A percentile compares a stretch with the other conserved stretches of the same genome.
phyloP scores from a whole-genome alignment of 108 stramenopile species.

The Nitzschia sp. region DNA sequence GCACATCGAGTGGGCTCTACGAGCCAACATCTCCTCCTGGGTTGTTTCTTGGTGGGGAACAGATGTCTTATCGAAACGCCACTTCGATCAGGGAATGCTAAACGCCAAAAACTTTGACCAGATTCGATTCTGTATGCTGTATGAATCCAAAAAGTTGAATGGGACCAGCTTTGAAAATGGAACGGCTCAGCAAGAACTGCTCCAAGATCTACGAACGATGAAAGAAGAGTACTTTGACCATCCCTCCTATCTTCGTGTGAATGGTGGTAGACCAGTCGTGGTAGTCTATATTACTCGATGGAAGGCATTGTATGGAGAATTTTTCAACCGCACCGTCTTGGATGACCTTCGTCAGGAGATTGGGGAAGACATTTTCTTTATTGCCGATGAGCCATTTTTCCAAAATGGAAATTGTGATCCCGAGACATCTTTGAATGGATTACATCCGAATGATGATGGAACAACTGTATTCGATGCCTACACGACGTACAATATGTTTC shows the following conservation, averaged over 20 bases:
- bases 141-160: slow-evolving; percentile 22
- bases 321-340: slow-evolving; percentile 10
- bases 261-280: slow-evolving; percentile 38
- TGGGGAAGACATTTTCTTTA: slow-evolving; percentile 27
- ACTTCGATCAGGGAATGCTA: slow-evolving; percentile 26
- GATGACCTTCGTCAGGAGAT: slow-evolving; percentile 11
- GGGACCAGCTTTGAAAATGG: slow-evolving; percentile 11
- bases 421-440: slow-evolving; percentile 6
- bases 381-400: slow-evolving; percentile 34
- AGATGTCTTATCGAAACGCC: background rate
- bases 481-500: slow-evolving; percentile 38
- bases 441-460: background rate
- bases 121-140: slow-evolving; percentile 31
- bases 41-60: slow-evolving; percentile 19
- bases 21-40: slow-evolving; percentile 18
- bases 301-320: background rate
- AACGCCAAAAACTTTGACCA: slow-evolving; percentile 19
- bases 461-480: slow-evolving; percentile 31
- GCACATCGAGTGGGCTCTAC: slow-evolving; percentile 33
- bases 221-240: slow-evolving; percentile 28
- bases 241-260: slow-evolving; percentile 30
- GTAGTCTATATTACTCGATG: slow-evolving; percentile 33
- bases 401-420: slow-evolving; percentile 1
- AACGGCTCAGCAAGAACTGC: background rate
- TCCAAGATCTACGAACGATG: slow-evolving; percentile 4